Base-by-base conservation (phyloP, 768 basidiomycete species). In the Pisolithus albus region DNA sequence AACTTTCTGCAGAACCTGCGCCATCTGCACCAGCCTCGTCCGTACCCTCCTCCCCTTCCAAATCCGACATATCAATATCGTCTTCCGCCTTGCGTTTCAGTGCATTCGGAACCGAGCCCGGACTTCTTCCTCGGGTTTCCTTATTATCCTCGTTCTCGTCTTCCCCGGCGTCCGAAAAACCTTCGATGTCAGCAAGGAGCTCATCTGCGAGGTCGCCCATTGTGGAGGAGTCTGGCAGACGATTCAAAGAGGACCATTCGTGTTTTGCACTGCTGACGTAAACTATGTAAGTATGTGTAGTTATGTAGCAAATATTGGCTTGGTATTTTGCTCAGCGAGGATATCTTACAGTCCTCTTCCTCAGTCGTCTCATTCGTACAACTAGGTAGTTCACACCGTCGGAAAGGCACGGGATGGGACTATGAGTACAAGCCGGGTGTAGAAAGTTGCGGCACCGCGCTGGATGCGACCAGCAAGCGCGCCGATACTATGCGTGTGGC, bases 121-220 rank as follows among this genome's bases (percentile, higher is more conserved):
- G 60, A 37, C 62, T 47, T 6, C 60, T 50, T 6, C 60, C 57
- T 21, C 64, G 42, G 16, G 63, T 51, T 4, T 70, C 62, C 6
- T 70, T 53, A 6, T 59, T 56, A 43, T 82, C 77, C 36, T 79
- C 74, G 46, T 75, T 70, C 15, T 81, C 66, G 2, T 74, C 75
- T 24, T 72, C 79, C 18, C 66, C 81, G 30, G 76, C 86, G 53
- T 83, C 88, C 5, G 88, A 90, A 51, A 91, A 78, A 45, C 83
- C 90, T 43, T 94, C 91, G 13, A 96, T 83, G 69, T 96, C 94
- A 28, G 91, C 92, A 15, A 96, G 74, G 16, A 97, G 84, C 64
- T 95, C 92, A 70, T 97, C 87, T 19, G 92, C 95, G 26, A 97
- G 81, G 47, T 81, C 81, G 62, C 83, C 83, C 88, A 91, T 91